Conservation (phyloP, 2,329 filamentous ascomycete species). For the Stagonosporopsis tanaceti region DNA sequence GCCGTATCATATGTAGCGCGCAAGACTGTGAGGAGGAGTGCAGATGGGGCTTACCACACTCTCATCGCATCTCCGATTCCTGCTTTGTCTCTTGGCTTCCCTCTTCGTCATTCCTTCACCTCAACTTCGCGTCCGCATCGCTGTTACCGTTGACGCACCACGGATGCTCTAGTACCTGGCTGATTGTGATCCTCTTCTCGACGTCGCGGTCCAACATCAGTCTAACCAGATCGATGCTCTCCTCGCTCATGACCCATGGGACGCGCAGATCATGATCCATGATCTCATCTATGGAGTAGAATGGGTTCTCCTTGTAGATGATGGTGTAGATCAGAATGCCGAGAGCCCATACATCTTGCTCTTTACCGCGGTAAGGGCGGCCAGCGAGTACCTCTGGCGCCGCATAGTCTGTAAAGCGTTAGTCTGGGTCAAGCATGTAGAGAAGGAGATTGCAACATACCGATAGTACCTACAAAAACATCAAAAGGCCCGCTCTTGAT, state of each 20-base stretch:
- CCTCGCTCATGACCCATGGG: constrained; percentile 86
- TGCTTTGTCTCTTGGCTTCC: not conserved
- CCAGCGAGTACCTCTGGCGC: constrained; percentile 97
- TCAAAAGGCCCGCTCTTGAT: constrained; percentile 99
- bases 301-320: constrained; percentile 99
- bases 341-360: constrained; percentile 97
- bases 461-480: constrained; percentile 98
- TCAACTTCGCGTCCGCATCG: constrained; percentile 5
- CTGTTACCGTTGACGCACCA: constrained; percentile 65
- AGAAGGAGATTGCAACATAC: constrained; percentile 60
- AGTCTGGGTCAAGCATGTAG: not conserved
- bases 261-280: constrained; percentile 95
- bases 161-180: constrained; percentile 85
- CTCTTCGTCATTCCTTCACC: not conserved
- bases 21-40: not conserved
- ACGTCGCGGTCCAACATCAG: constrained; percentile 94
- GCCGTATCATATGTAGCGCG: not conserved
- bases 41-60: not conserved
- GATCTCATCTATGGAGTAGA: constrained; percentile 98
- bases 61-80: not conserved
- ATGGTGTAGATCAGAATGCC: constrained; percentile 98
- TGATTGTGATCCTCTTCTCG: constrained; percentile 81
- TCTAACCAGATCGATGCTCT: constrained; percentile 89
- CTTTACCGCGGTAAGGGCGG: constrained; percentile 89
- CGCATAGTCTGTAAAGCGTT: constrained; percentile 77